phyloP scores from a whole-genome alignment of 148 eudicot species.

The Amaranthus palmeri region DNA sequence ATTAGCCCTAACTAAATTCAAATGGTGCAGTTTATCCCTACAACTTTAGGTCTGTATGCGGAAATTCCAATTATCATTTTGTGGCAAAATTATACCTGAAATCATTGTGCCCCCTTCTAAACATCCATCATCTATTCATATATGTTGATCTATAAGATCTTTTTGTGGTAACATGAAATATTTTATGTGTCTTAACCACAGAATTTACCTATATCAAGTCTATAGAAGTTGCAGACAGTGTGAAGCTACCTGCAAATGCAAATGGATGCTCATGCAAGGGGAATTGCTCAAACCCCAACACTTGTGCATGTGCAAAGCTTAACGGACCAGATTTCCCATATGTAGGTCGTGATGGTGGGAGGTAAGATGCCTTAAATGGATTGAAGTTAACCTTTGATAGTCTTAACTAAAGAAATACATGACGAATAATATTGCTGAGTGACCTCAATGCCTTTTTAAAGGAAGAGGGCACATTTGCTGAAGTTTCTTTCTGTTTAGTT shows the following conservation, averaged over 20 bases:
- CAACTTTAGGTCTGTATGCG: too few species aligned
- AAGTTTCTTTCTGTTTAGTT: too few species aligned
- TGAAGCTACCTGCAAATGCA: constrained; percentile 28
- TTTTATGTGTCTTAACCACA: constrained; percentile 10
- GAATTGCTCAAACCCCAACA: constrained; percentile 29
- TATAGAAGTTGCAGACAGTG: constrained; percentile 24
- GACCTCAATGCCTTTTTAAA: background rate
- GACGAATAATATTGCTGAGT: background rate
- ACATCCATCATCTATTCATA: too few species aligned
- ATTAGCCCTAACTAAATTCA: too few species aligned
- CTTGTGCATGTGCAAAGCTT: constrained; percentile 46
- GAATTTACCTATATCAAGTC: constrained; percentile 32
- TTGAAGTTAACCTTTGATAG: background rate
- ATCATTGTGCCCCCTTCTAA: too few species aligned
- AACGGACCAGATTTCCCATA: constrained; percentile 45
- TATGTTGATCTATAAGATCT: too few species aligned
- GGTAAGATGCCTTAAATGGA: constrained; percentile 24
- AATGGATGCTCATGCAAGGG: constrained; percentile 37
- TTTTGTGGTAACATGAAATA: background rate
- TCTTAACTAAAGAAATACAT: background rate
- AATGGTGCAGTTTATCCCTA: too few species aligned
- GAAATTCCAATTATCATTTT: too few species aligned
- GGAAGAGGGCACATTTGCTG: too few species aligned
- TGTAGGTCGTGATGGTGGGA: constrained; percentile 37
- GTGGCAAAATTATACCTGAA: too few species aligned